Evolutionary conservation across 1,139 yeast species (phyloP).

Genomic region (Sugiyamaella novakii): DNA sequence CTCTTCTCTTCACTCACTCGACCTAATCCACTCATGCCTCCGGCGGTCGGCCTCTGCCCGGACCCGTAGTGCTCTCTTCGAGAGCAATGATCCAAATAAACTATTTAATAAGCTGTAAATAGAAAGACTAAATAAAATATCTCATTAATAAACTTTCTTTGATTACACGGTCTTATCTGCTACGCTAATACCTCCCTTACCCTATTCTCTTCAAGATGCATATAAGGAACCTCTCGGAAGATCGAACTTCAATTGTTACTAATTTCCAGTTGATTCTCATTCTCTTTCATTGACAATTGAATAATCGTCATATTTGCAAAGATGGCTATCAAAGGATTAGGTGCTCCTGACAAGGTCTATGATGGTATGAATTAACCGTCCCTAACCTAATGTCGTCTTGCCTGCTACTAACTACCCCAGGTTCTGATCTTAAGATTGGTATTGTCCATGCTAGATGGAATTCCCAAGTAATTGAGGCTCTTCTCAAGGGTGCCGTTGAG

Average conservation of each 20-base stretch:
- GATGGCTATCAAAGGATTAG: slow-evolving; percentile 58
- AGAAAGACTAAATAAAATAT: too few species aligned
- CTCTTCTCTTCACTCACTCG: slow-evolving; percentile 2
- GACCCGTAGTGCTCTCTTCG: too few species aligned
- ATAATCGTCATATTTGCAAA: too few species aligned
- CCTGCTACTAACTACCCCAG: slow-evolving; percentile 34
- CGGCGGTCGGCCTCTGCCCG: too few species aligned
- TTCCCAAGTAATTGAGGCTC: slow-evolving; percentile 67
- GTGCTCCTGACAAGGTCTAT: slow-evolving; percentile 67
- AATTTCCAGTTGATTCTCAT: too few species aligned
- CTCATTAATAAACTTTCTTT: too few species aligned
- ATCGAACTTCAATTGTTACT: too few species aligned
- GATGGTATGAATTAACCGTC: slow-evolving; percentile 43
- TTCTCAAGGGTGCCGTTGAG: slow-evolving; percentile 74
- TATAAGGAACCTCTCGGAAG: background rate
- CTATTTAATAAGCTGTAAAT: too few species aligned
- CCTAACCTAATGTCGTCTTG: background rate
- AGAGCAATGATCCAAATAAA: too few species aligned
- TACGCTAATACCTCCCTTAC: background rate
- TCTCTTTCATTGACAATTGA: background rate
- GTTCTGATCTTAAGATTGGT: slow-evolving; percentile 69
- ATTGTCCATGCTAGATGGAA: slow-evolving; percentile 98
- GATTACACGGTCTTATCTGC: too few species aligned
- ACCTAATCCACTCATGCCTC: background rate
- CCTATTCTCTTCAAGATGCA: too few species aligned